Base-by-base conservation (phyloP, 148 eudicot species). In the Selenicereus undatus region DNA sequence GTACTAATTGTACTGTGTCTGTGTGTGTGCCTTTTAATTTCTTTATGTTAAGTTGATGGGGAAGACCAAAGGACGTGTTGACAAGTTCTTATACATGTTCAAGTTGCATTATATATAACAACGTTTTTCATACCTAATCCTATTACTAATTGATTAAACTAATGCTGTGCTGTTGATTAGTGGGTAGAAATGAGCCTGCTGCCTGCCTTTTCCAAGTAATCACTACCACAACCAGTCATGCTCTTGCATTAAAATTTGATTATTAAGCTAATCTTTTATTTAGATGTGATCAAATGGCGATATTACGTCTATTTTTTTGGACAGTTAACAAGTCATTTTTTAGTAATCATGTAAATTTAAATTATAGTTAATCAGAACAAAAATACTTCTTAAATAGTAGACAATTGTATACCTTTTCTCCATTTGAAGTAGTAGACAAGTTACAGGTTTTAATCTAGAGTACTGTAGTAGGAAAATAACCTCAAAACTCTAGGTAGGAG, bases 41-140 rank as follows among this genome's bases (percentile, higher is more conserved):
- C 16, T 52, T 17, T 52, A 11, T 52, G 14, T 68, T 30, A 11
- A 45, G 9, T 56, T 45, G 64, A 10, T 26, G 32, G 22, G 52
- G 78, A 60, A 77, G 69, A 73, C 78, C 35, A 82, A 78, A 78
- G 60, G 68, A 83, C 85, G 82, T 83, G 85, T 79, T 79, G 82
- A 83, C 81, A 30, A 45, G 66, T 64, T 73, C 77, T 26, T n/a
- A 8, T 75, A 45, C 45, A 11, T 26, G 1, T 14, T 69, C 43
- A 58, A 75, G 35, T 39, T 50, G 21, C 71, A 66, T 64, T 64
- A 24, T 10, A 18, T 22, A 64, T 22, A 11, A 32, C 64, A 30
- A 66, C 66, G 27, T 45, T 62, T 73, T 72, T 78, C 51, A 65
- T 73, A 81, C 83, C 83, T 65, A 64, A 39, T 39, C 71, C 16